phyloP scores from a whole-genome alignment of 768 basidiomycete species.

The Serendipita sp. region DNA sequence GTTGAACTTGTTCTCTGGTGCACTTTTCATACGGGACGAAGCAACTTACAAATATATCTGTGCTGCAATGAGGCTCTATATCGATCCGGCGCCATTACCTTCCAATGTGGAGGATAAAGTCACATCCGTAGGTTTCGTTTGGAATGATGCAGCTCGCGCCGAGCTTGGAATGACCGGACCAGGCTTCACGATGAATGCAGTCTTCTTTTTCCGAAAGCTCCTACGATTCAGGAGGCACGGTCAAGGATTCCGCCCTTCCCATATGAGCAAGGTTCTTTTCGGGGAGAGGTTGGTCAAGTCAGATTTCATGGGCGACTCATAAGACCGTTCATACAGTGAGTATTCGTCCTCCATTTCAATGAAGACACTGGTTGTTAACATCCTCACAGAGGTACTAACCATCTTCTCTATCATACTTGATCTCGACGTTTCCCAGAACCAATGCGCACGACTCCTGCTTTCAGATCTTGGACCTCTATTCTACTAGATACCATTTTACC shows the following conservation, averaged over 20 bases:
- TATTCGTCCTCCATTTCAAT: too few species aligned
- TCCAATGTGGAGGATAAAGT: not conserved
- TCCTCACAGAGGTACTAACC: too few species aligned
- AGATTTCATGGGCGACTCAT: not conserved
- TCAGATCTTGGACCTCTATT: too few species aligned
- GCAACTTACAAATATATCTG: constrained; percentile 23
- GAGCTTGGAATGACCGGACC: not conserved
- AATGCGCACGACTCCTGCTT: too few species aligned
- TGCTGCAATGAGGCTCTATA: constrained; percentile 23
- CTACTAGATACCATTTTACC: too few species aligned
- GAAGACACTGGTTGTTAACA: too few species aligned
- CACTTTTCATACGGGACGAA: constrained; percentile 25
- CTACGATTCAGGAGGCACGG: not conserved
- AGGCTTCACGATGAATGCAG: not conserved
- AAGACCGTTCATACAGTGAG: too few species aligned
- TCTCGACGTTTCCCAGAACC: too few species aligned
- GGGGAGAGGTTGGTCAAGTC: not conserved
- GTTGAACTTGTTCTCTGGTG: constrained; percentile 30
- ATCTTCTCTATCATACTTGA: too few species aligned
- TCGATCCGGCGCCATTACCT: not conserved
- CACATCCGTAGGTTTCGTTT: not conserved
- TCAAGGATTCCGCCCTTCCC: not conserved
- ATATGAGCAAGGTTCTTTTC: not conserved
- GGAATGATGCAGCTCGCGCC: not conserved
- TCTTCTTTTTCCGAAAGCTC: not conserved